These are phyloP conservation scores for Fimicolochytrium jonesii DNA, from an alignment of 192 early-diverging fungal species.

Conservation along the genomic window DNA sequence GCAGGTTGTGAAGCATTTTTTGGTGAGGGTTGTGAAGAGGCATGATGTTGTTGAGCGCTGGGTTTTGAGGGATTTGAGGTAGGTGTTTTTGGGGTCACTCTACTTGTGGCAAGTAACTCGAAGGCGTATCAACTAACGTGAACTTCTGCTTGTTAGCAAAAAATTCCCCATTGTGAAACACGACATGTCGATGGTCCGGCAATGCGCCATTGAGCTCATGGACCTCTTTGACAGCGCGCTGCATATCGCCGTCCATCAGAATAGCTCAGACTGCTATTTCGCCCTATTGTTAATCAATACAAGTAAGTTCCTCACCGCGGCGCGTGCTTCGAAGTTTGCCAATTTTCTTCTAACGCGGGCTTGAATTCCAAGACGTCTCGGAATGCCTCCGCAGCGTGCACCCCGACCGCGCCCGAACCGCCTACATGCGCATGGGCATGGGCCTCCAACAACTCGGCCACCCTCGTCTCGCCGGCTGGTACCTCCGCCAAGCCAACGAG, in stretches of 20 bases:
- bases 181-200: no score
- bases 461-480: not conserved
- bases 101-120: no score
- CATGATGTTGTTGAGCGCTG: not conserved
- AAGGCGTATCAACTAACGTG: no score
- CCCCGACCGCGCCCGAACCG: not conserved
- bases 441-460: not conserved
- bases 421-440: not conserved
- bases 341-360: not conserved
- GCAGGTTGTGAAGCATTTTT: not conserved
- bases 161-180: no score
- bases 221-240: not conserved
- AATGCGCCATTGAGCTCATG: not conserved
- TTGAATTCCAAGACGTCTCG: not conserved
- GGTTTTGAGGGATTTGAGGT: not conserved
- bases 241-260: slow-evolving; percentile 8
- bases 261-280: not conserved
- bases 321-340: not conserved
- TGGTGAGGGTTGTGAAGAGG: not conserved
- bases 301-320: not conserved
- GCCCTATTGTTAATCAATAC: not conserved
- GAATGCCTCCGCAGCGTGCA: not conserved
- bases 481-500: not conserved
- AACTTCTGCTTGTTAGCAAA: no score
- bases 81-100: no score